A percentile compares a stretch with the other conserved stretches of the same genome.
Conservation (phyloP, 1,284 basidiomycete species). For the Cryptococcus maquisensis region DNA sequence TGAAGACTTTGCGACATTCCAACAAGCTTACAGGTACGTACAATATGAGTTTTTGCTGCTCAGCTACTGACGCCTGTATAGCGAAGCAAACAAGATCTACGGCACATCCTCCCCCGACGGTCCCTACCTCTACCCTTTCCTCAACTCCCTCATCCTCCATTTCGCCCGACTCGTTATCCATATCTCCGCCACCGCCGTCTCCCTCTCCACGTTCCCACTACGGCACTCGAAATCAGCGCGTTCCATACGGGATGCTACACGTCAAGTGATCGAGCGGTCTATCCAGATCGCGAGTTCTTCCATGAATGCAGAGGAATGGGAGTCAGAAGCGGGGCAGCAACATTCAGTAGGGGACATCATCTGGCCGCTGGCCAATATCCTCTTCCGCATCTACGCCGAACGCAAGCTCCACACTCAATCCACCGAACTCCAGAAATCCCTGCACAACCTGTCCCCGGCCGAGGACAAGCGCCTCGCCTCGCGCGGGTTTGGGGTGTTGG, state of each 20-base stretch:
- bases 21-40: conserved; percentile 27
- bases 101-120: conserved; percentile 17
- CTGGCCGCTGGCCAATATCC: conserved; percentile 35
- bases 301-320: conserved; percentile 24
- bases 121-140: conserved; percentile 24
- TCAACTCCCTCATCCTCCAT: conserved; percentile 27
- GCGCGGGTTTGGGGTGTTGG: conserved; percentile 15
- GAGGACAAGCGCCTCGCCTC: conserved; percentile 32
- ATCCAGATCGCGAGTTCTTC: conserved; percentile 28
- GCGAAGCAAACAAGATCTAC: conserved; percentile 38
- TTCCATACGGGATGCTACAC: conserved; percentile 34
- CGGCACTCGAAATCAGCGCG: conserved; percentile 29
- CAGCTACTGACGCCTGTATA: conserved; percentile 2
- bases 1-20: conserved; percentile 20
- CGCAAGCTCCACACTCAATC: conserved; percentile 42
- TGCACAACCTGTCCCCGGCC: conserved; percentile 24
- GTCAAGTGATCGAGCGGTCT: conserved; percentile 38
- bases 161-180: conserved; percentile 15
- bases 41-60: background rate
- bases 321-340: background rate
- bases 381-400: conserved; percentile 41
- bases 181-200: conserved; percentile 24
- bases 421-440: conserved; percentile 27
- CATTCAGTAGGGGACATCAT: conserved; percentile 31
- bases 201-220: conserved; percentile 23